These are phyloP conservation scores for Marasmius sp. DNA, from an alignment of 1,284 basidiomycete species.

Conservation along the genomic window DNA sequence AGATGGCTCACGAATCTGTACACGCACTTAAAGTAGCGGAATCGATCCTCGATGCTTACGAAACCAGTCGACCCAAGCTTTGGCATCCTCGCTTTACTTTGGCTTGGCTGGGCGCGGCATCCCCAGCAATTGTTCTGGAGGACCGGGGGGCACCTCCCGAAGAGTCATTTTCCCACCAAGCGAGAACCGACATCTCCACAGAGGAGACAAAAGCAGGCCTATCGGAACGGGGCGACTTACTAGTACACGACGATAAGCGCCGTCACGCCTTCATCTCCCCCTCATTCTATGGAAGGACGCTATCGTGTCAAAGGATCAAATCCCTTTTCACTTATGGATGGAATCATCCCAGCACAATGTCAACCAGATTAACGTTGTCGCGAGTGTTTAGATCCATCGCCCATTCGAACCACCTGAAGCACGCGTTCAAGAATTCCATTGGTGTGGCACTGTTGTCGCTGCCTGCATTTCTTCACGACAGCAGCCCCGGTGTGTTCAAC, in stretches of 20 bases:
- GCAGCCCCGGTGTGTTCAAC: constrained; percentile 30
- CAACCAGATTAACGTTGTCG: constrained; percentile 34
- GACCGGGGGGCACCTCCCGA: constrained; percentile 30
- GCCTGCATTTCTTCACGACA: constrained; percentile 42
- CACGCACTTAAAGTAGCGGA: constrained; percentile 35
- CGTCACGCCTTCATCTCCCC: background rate
- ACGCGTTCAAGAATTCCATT: constrained; percentile 47
- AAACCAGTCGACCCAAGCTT: constrained; percentile 34
- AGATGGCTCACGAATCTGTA: constrained; percentile 48
- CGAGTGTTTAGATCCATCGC: constrained; percentile 27
- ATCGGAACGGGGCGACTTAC: constrained; percentile 15
- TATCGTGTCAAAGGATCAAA: constrained; percentile 14
- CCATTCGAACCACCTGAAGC: constrained; percentile 43
- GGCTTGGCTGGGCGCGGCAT: constrained; percentile 49
- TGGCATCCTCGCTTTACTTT: constrained; percentile 46
- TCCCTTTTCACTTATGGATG: constrained; percentile 25
- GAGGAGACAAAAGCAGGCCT: constrained; percentile 25
- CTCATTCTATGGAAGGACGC: constrained; percentile 5
- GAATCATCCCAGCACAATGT: constrained; percentile 33
- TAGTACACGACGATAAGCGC: background rate
- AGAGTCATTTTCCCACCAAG: constrained; percentile 16
- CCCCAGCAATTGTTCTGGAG: constrained; percentile 38
- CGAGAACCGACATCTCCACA: constrained; percentile 7
- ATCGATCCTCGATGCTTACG: constrained; percentile 33
- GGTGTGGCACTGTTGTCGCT: constrained; percentile 44